phyloP scores from a whole-genome alignment of 2,329 filamentous ascomycete species.

The Drechslerella dactyloides region DNA sequence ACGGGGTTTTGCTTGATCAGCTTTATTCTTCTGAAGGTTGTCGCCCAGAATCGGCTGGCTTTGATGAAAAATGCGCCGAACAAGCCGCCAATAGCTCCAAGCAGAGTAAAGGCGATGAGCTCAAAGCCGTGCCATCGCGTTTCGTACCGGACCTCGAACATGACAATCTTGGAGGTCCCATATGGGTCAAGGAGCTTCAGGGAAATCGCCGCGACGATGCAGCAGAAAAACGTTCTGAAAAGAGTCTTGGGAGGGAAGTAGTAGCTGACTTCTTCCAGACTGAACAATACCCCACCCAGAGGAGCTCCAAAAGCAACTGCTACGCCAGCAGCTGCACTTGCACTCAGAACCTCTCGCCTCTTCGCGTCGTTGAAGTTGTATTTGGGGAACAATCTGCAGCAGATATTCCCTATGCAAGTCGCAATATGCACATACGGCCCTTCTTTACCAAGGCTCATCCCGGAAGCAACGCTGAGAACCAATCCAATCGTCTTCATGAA shows the following conservation, averaged over 20 bases:
- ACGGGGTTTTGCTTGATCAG: constrained; percentile 83
- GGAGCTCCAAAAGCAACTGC: constrained; percentile 94
- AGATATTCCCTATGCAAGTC: constrained; percentile 92
- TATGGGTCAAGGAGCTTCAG: constrained; percentile 96
- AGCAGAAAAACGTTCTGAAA: constrained; percentile 97
- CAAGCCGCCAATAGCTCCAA: constrained; percentile 83
- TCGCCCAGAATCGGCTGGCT: constrained; percentile 86
- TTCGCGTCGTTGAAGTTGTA: constrained; percentile 94
- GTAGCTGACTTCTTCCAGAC: constrained; percentile 90
- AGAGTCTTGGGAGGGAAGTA: constrained; percentile 98
- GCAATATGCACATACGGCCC: constrained; percentile 96
- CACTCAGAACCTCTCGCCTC: constrained; percentile 88
- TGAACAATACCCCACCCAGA: constrained; percentile 87
- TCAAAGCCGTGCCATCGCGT: constrained; percentile 95
- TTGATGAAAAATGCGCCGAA: constrained; percentile 95
- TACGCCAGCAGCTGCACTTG: constrained; percentile 87
- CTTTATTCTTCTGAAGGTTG: constrained; percentile 79
- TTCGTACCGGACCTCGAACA: constrained; percentile 91
- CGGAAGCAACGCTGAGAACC: constrained; percentile 87
- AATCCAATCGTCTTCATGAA: constrained; percentile 82
- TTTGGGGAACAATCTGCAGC: constrained; percentile 89
- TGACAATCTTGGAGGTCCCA: constrained; percentile 92
- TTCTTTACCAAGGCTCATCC: constrained; percentile 92
- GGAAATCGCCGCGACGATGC: constrained; percentile 85
- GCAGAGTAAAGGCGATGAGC: constrained; percentile 79